Evolutionary conservation across 192 early-diverging fungal species (phyloP), one percentile per base, ranked within the genome.

Genomic region (Phycomyces blakesleeanus): DNA sequence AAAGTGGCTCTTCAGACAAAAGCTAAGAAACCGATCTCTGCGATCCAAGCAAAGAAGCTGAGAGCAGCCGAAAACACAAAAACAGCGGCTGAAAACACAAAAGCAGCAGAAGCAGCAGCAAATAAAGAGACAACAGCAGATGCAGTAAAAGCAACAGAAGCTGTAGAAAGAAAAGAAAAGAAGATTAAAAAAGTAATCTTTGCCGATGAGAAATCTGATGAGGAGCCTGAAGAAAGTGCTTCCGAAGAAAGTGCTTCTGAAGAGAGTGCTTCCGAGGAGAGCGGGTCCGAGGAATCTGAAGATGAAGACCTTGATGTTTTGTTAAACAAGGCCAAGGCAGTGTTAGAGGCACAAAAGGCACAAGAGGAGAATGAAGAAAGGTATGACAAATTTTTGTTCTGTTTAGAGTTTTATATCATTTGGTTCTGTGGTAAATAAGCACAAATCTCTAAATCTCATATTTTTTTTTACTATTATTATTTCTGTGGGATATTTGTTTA

Each of bases 281-380:
- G 57, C 8, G 59, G 20, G 0, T 56, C 64, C 6, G 76, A 67
- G 2, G 49, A 56, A 5, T 38, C 49, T 3, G 63, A 74, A 1
- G 72, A 76, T 24, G 75, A 77, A 1, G 74, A 81, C 55, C 55
- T 81, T 20, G 68, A 78, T 3, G 50, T 50, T 21, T 57, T 81
- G 0, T 42, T 81, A 21, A 12, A 64, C 24, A 75, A 73, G 42
- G 79, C 79, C 15, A 70, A 72, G 54, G 60, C 59, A 15, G 72
- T 73, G 1, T 55, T 81, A 0, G 61, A 69, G 52, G 22, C 55
- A n/a, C 61, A 76, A 21, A 68, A 34, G 29, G 2, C 7, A 34
- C 29, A 63, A 34, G 58, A 59, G 7, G 65, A 66, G 10, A 64
- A 47, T 10, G 18, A 40, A 21, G 53, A 57, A 39, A 29, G 62